Evolutionary conservation across 495 filamentous ascomycete species (phyloP).

Genomic region (Aspergillus heteromorphus): DNA sequence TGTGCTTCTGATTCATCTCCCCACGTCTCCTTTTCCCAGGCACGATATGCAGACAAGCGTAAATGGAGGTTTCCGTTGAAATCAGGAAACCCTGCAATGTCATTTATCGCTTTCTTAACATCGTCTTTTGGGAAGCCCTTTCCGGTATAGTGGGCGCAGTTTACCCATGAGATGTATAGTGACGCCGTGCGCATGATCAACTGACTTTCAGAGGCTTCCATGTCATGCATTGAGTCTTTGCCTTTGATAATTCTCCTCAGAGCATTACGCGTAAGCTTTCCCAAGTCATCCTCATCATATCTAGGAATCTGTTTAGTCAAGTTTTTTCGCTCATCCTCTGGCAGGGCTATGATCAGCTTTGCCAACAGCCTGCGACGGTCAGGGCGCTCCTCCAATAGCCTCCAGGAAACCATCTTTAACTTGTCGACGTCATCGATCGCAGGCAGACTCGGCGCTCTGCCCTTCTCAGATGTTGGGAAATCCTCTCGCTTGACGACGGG

Average conservation of each 20-base stretch:
- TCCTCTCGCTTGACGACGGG: not conserved
- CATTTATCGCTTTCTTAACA: constrained; percentile 14
- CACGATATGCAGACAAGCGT: constrained; percentile 14
- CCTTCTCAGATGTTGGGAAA: not conserved
- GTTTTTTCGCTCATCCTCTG: constrained; percentile 9
- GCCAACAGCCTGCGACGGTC: constrained; percentile 32
- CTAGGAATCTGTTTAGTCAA: constrained; percentile 11
- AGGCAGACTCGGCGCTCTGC: constrained; percentile 13
- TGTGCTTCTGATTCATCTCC: not conserved
- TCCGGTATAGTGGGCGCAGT: constrained; percentile 17
- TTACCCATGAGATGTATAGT: constrained; percentile 38
- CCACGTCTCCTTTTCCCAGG: constrained; percentile 3
- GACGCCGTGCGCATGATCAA: constrained; percentile 27
- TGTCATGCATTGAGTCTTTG: constrained; percentile 5
- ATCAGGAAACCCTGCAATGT: constrained; percentile 13
- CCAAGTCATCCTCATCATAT: constrained; percentile 5
- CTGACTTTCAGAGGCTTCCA: constrained; percentile 8
- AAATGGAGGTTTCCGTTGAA: constrained; percentile 23
- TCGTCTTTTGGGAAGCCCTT: constrained; percentile 16
- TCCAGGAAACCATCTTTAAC: constrained; percentile 17
- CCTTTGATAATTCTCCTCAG: constrained; percentile 8
- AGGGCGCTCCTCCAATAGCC: constrained; percentile 20
- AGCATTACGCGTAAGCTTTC: constrained; percentile 2
- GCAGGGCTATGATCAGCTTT: constrained; percentile 16
- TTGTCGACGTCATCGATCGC: constrained; percentile 20